Base-by-base conservation (phyloP, 2,329 filamentous ascomycete genomes). In the Venturia carpophila region DNA sequence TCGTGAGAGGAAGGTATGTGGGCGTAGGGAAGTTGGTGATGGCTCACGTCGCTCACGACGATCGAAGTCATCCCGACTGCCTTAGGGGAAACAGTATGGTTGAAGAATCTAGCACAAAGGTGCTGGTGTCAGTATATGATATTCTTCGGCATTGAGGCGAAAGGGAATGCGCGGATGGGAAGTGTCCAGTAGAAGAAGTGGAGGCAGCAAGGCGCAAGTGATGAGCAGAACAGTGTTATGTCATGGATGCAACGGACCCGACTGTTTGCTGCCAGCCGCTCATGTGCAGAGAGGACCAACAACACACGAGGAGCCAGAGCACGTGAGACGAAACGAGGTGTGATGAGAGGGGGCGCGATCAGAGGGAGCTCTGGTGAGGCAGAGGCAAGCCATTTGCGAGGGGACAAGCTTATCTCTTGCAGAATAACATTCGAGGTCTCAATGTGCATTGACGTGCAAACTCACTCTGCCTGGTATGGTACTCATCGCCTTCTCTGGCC, bases 11-110 rank as follows among this genome's bases (percentile, higher is more conserved):
- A 76, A 74, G 62, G 73, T 66, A 68, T 71, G 70, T 77, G 73
- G 82, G 87, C 89, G 79, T 82, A 78, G 86, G 84, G 71, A 87
- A 82, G 37, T 55, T 52, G 63, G 78, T 91, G 87, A 76, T 89
- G 84, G 78, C 87, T 85, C 79, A 87, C 87, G 80, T 93, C 90
- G 78, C 79, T 80, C 71, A 85, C 76, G 72, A 85, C 78, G 70
- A 85, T 76, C 74, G 83, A 84, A 79, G 82, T 82, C 84, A 86
- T 86, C 52, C 52, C 30, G 27, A 27, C 52, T 37, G 52, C 19
- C 17, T 58, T 58, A 58, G 52, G 30, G 52, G 19, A 34, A 58
- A 37, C n/a, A 34, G 52, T 17, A 58, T 58, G 15, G 27, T 58
- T 15, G 52, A 37, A 58, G 52, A 58, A 58, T 58, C 52, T 58